Evolutionary conservation across 1,284 basidiomycete species (phyloP).

Genomic region (Cryptococcus jaspeensis): DNA sequence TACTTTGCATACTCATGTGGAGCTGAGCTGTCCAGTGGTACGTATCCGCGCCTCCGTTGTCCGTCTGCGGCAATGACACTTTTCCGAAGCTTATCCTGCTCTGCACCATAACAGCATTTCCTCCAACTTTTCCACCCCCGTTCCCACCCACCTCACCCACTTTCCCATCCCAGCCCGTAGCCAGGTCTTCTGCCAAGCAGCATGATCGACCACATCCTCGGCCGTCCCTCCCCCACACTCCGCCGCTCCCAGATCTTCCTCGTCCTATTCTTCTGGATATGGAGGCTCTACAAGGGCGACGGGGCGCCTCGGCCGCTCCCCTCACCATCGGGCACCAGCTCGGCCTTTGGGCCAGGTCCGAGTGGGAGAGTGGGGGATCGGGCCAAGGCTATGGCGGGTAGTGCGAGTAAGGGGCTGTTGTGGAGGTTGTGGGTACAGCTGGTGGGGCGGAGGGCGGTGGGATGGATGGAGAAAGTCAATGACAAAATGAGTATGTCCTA

Average conservation of each 20-base stretch:
- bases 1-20: too few species aligned
- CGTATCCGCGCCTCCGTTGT: too few species aligned
- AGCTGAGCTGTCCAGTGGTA: too few species aligned
- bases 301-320: constrained; percentile 40
- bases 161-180: too few species aligned
- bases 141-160: too few species aligned
- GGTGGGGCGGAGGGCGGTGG: constrained; percentile 35
- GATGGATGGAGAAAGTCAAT: constrained; percentile 45
- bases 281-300: constrained; percentile 70
- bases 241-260: constrained; percentile 76
- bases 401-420: constrained; percentile 23
- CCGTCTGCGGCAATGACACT: too few species aligned
- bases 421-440: constrained; percentile 31
- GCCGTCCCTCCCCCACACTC: constrained; percentile 71
- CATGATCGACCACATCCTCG: constrained; percentile 83
- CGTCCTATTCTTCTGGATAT: constrained; percentile 86
- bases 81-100: too few species aligned
- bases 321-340: constrained; percentile 8
- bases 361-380: constrained; percentile 7
- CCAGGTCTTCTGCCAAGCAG: background rate
- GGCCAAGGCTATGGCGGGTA: constrained; percentile 7
- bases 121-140: too few species aligned
- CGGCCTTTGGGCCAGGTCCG: background rate
- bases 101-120: too few species aligned
- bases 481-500: constrained; percentile 41